Evolutionary conservation across 192 early-diverging fungal species (phyloP).

Genomic region (Gigaspora rosea): DNA sequence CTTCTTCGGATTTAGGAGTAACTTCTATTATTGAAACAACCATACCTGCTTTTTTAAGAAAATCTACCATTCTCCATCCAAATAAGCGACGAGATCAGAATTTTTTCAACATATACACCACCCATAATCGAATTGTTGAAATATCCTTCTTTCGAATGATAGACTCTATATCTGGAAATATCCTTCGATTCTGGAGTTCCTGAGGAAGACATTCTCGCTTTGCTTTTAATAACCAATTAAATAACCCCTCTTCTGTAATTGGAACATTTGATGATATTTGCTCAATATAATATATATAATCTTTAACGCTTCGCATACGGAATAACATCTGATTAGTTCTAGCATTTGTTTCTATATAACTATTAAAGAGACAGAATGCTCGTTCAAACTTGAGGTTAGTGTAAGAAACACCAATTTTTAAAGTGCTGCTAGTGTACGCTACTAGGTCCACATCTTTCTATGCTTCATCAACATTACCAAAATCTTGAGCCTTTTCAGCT

Average conservation of each 20-base stretch:
- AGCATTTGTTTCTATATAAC: slow-evolving; percentile 21
- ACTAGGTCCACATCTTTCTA: too few species aligned
- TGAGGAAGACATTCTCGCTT: slow-evolving; percentile 11
- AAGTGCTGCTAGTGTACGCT: neutral
- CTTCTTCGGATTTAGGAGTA: neutral
- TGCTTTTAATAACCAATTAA: slow-evolving; percentile 20
- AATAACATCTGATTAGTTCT: slow-evolving; percentile 15
- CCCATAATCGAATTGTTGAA: too few species aligned
- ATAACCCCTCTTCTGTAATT: slow-evolving; percentile 4
- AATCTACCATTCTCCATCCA: neutral
- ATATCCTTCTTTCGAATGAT: neutral
- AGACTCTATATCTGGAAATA: neutral
- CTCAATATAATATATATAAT: slow-evolving; percentile 20
- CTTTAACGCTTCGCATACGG: neutral
- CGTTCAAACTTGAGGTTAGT: slow-evolving; percentile 14
- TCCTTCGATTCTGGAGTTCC: neutral
- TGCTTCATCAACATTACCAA: too few species aligned
- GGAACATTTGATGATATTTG: slow-evolving; percentile 9
- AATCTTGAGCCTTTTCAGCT: too few species aligned
- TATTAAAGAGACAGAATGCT: slow-evolving; percentile 19
- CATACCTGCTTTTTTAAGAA: neutral
- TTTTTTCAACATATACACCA: neutral
- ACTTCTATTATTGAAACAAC: neutral
- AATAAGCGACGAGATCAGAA: neutral
- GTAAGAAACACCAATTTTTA: slow-evolving; percentile 1